Percentiles rank a stretch among this genome's conserved stretches.
phyloP scores from a whole-genome alignment of 2,329 filamentous ascomycete species.

The Clonostachys chloroleuca region DNA sequence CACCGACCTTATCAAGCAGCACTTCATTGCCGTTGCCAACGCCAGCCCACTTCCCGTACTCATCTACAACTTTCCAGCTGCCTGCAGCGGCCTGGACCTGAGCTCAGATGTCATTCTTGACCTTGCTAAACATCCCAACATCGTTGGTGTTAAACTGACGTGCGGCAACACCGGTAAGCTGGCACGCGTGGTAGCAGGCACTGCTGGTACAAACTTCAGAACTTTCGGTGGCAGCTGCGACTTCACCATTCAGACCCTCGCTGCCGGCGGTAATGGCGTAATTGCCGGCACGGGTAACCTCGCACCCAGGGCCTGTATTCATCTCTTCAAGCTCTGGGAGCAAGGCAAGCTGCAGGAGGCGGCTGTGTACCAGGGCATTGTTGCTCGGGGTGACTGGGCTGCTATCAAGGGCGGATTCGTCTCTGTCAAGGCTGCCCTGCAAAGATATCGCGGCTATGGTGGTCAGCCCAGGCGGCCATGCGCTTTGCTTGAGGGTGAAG shows the following conservation, averaged over 20 bases:
- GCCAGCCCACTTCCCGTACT: constrained; percentile 53
- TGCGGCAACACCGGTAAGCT: constrained; percentile 62
- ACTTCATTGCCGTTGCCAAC: constrained; percentile 58
- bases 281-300: constrained; percentile 71
- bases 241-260: constrained; percentile 66
- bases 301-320: constrained; percentile 59
- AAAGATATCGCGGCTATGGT: constrained; percentile 60
- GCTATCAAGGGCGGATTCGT: constrained; percentile 66
- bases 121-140: constrained; percentile 48
- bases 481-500: constrained; percentile 15
- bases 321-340: constrained; percentile 55
- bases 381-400: constrained; percentile 65
- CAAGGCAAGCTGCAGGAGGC: constrained; percentile 54
- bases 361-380: constrained; percentile 55
- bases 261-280: constrained; percentile 66
- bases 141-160: constrained; percentile 59
- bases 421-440: constrained; percentile 62
- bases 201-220: constrained; percentile 43
- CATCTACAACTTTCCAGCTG: constrained; percentile 61
- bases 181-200: constrained; percentile 38
- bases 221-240: constrained; percentile 71
- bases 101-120: constrained; percentile 50
- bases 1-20: constrained; percentile 51
- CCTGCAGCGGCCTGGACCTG: constrained; percentile 53
- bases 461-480: constrained; percentile 52